These are phyloP conservation scores for Silybum marianum DNA, from an alignment of 129 eudicot genomes.

Conservation along the genomic window DNA sequence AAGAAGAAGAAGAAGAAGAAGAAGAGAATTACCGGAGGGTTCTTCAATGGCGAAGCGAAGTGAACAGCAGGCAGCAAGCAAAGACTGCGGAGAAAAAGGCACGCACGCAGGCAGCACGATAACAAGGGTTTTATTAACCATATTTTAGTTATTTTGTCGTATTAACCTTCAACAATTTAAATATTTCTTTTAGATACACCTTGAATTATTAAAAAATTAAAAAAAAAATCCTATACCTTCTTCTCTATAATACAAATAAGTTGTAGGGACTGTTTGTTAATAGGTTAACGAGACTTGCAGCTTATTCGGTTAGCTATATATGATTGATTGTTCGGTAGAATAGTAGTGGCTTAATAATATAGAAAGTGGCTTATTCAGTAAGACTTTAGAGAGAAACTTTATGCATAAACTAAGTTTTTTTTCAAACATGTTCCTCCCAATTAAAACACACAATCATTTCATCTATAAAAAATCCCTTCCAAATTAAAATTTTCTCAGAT, in stretches of 20 bases:
- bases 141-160: constrained; percentile 3
- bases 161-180: not conserved
- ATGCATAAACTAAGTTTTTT: too few relatives aligned
- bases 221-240: not conserved
- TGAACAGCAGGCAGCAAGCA: constrained; percentile 25
- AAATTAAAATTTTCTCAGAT: too few relatives aligned
- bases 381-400: too few relatives aligned
- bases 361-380: too few relatives aligned
- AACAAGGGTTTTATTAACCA: constrained; percentile 21
- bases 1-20: not conserved
- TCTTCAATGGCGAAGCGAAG: constrained; percentile 26
- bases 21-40: constrained; percentile 7
- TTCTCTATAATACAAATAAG: not conserved
- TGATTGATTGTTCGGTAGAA: too few relatives aligned
- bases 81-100: constrained; percentile 14
- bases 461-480: too few relatives aligned
- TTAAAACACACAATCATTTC: too few relatives aligned
- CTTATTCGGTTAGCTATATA: too few relatives aligned
- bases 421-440: too few relatives aligned
- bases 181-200: not conserved
- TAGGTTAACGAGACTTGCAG: too few relatives aligned
- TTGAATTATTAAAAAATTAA: not conserved
- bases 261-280: too few relatives aligned
- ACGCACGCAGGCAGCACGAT: constrained; percentile 12
- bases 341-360: too few relatives aligned